Evolutionary conservation across 495 filamentous ascomycete genomes (phyloP).

Genomic region (Eremomyces bilateralis): DNA sequence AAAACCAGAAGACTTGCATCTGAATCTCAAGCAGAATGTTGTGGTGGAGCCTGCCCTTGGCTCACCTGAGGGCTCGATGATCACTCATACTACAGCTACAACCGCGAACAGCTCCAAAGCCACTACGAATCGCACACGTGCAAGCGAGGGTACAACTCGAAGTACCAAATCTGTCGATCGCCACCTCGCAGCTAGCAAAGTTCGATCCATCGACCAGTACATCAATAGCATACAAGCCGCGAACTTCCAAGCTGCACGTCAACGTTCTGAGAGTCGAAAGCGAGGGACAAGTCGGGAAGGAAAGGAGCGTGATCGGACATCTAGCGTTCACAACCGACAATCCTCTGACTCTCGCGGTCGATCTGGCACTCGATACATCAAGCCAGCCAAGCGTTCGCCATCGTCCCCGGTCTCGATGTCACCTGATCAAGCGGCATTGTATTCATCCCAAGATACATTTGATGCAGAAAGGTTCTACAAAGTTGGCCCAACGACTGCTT

Average conservation of each 20-base stretch:
- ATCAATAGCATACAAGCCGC: slow-evolving; percentile 71
- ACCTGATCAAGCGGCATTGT: slow-evolving; percentile 38
- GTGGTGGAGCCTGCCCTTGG: too few species aligned
- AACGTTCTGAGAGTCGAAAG: slow-evolving; percentile 31
- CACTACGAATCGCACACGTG: too few species aligned
- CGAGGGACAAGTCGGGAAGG: slow-evolving; percentile 4
- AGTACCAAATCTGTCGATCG: too few species aligned
- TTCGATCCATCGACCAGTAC: slow-evolving; percentile 60
- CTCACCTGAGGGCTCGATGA: too few species aligned
- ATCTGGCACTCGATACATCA: slow-evolving; percentile 42
- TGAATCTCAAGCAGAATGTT: slow-evolving; percentile 12
- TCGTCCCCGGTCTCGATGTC: slow-evolving; percentile 87
- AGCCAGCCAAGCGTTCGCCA: slow-evolving; percentile 66
- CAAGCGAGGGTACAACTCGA: too few species aligned
- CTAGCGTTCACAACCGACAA: background rate
- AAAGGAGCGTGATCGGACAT: background rate
- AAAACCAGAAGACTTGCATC: slow-evolving; percentile 60
- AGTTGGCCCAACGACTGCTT: too few species aligned
- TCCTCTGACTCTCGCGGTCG: slow-evolving; percentile 28
- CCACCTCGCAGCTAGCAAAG: slow-evolving; percentile 19
- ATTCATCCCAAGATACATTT: slow-evolving; percentile 14
- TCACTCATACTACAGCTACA: too few species aligned
- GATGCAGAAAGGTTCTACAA: slow-evolving; percentile 24
- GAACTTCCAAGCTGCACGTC: slow-evolving; percentile 27
- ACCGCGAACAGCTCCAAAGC: too few species aligned